Percentiles rank a stretch among this genome's conserved stretches.
phyloP scores from a whole-genome alignment of 768 basidiomycete species.

The Serendipita indica region DNA sequence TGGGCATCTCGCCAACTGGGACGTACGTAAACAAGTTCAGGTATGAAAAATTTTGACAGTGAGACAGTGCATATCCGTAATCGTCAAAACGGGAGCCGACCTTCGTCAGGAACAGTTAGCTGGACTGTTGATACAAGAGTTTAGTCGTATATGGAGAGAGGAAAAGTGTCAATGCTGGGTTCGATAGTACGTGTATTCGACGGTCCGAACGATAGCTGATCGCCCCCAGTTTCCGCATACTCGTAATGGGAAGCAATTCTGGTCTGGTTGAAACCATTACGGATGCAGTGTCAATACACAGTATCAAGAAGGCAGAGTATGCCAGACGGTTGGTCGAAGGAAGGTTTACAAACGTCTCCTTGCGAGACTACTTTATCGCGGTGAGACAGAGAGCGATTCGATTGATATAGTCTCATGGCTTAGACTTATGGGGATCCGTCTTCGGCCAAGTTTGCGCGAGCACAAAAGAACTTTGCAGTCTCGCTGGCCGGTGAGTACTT shows the following conservation, averaged over 20 bases:
- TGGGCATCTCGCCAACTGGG: slow-evolving; percentile 72
- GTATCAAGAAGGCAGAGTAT: slow-evolving; percentile 98
- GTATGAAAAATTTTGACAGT: slow-evolving; percentile 29
- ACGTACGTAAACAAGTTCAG: slow-evolving; percentile 20
- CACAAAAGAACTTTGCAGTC: slow-evolving; percentile 87
- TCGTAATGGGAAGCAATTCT: slow-evolving; percentile 85
- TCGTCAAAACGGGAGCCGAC: slow-evolving; percentile 96
- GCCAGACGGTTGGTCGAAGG: slow-evolving; percentile 72
- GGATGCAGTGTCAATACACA: slow-evolving; percentile 95
- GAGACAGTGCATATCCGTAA: slow-evolving; percentile 89
- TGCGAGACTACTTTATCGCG: slow-evolving; percentile 83
- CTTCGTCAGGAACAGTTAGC: slow-evolving; percentile 95
- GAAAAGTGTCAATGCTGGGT: slow-evolving; percentile 89
- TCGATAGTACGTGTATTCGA: slow-evolving; percentile 45
- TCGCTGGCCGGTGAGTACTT: slow-evolving; percentile 56
- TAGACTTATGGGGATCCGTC: slow-evolving; percentile 84
- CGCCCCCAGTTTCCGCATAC: slow-evolving; percentile 67
- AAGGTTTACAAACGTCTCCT: slow-evolving; percentile 68
- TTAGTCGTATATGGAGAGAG: slow-evolving; percentile 88
- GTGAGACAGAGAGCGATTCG: slow-evolving; percentile 30
- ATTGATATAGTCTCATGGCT: neutral
- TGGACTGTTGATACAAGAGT: slow-evolving; percentile 85
- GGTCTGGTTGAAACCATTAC: slow-evolving; percentile 97
- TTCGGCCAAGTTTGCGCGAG: slow-evolving; percentile 74
- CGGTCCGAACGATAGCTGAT: slow-evolving; percentile 6